Evolutionary conservation across 257 asterid species (phyloP).

Genomic region (Pogostemon cablin): DNA sequence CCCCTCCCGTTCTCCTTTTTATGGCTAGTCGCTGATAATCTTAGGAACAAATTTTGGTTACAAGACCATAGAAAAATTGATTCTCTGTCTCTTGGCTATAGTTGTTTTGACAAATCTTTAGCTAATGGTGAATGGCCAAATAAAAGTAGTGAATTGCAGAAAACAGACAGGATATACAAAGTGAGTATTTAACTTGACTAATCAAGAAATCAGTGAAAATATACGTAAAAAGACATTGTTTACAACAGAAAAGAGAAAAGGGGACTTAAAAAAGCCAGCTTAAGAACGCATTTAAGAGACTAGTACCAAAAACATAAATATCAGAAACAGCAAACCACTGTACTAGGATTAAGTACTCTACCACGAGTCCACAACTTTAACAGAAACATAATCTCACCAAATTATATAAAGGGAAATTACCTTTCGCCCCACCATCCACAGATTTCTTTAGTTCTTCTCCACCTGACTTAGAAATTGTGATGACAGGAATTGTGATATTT

Average conservation of each 20-base stretch:
- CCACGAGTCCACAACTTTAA: not conserved
- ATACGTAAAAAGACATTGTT: slow-evolving; percentile 8
- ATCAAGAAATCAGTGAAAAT: slow-evolving; percentile 20
- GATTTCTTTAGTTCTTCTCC: slow-evolving; percentile 71
- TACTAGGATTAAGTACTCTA: slow-evolving; percentile 26
- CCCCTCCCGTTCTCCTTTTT: too few species aligned
- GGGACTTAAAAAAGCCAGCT: not conserved
- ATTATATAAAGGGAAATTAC: slow-evolving; percentile 42
- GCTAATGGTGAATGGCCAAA: slow-evolving; percentile 13
- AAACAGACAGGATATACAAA: slow-evolving; percentile 12
- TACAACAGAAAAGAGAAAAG: slow-evolving; percentile 7
- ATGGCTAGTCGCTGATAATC: too few species aligned
- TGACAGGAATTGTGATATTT: slow-evolving; percentile 74
- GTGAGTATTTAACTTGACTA: slow-evolving; percentile 5
- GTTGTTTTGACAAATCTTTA: slow-evolving; percentile 17
- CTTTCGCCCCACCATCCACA: slow-evolving; percentile 56
- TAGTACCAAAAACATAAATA: slow-evolving; percentile 18
- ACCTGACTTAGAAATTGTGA: slow-evolving; percentile 71
- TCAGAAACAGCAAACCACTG: slow-evolving; percentile 13
- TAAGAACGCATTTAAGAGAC: slow-evolving; percentile 14
- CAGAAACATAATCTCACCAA: slow-evolving; percentile 27
- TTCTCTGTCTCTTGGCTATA: not conserved
- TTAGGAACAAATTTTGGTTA: not conserved
- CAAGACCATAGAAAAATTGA: slow-evolving; percentile 11
- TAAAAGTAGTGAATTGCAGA: slow-evolving; percentile 24